Evolutionary conservation across 129 eudicot species (phyloP).

Genomic region (Tanacetum coccineum): DNA sequence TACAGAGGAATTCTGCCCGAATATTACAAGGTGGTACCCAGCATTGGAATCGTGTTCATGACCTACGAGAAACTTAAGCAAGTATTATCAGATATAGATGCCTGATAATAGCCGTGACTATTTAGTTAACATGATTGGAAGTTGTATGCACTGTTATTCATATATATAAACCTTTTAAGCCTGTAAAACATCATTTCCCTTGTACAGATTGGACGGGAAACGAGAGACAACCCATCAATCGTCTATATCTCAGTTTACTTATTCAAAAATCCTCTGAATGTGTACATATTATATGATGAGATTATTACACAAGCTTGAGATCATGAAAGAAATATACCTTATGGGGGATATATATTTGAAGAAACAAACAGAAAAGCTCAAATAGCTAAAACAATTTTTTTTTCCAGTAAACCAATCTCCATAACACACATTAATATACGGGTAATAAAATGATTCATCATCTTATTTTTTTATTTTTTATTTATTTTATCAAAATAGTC

Average conservation of each 20-base stretch:
- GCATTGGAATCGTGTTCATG: constrained; percentile 83
- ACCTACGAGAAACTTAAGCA: constrained; percentile 82
- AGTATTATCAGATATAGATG: constrained; percentile 52
- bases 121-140: constrained; percentile 8
- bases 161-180: background rate
- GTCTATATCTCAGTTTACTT: background rate
- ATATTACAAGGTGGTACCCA: constrained; percentile 95
- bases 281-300: constrained; percentile 5
- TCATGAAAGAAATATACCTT: no score
- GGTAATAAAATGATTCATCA: no score
- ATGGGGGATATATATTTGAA: no score
- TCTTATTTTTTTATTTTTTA: no score
- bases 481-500: no score
- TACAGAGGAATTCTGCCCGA: constrained; percentile 93
- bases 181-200: constrained; percentile 18
- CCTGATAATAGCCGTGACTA: constrained; percentile 16
- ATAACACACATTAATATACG: no score
- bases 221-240: constrained; percentile 26
- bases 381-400: no score
- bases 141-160: background rate
- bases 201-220: constrained; percentile 38
- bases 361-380: no score
- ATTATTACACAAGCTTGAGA: background rate
- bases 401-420: no score
- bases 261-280: constrained; percentile 11